phyloP scores from a whole-genome alignment of 441 rosid genomes.

The Gossypium gossypioides region DNA sequence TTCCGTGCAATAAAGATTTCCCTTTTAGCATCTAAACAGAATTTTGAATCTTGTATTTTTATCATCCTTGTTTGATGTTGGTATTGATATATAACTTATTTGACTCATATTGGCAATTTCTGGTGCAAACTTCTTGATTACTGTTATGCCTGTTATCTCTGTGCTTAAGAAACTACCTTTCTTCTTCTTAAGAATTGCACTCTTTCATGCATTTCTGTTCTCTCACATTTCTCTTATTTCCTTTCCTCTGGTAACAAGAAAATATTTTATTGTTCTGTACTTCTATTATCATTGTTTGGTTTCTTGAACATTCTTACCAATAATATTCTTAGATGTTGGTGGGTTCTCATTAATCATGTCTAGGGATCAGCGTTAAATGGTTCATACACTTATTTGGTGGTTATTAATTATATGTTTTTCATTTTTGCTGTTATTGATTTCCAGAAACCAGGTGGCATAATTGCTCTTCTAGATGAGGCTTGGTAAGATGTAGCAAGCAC shows the following conservation, averaged over 20 bases:
- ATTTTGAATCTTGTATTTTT: background rate
- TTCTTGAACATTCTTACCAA: background rate
- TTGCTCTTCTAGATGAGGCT: slow-evolving; percentile 98
- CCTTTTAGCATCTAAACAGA: background rate
- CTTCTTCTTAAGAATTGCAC: background rate
- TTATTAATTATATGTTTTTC: background rate
- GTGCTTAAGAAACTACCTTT: background rate
- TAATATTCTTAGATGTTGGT: background rate
- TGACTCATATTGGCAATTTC: background rate
- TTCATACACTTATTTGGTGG: background rate
- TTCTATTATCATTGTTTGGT: background rate
- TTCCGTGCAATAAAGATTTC: background rate
- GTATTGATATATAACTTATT: background rate
- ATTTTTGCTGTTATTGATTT: slow-evolving; percentile 18
- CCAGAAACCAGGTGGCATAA: slow-evolving; percentile 99
- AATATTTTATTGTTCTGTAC: background rate
- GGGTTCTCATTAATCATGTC: background rate
- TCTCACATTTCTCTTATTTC: background rate
- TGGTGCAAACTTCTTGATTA: background rate
- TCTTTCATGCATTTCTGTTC: background rate
- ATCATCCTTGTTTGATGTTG: background rate
- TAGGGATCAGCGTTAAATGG: background rate
- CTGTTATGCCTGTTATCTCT: background rate
- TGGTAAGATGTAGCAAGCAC: slow-evolving; percentile 49
- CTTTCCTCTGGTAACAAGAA: background rate